Evolutionary conservation across 2,329 filamentous ascomycete species (phyloP), one percentile per base, ranked within the genome.

Genomic region (Fusarium hainanense): DNA sequence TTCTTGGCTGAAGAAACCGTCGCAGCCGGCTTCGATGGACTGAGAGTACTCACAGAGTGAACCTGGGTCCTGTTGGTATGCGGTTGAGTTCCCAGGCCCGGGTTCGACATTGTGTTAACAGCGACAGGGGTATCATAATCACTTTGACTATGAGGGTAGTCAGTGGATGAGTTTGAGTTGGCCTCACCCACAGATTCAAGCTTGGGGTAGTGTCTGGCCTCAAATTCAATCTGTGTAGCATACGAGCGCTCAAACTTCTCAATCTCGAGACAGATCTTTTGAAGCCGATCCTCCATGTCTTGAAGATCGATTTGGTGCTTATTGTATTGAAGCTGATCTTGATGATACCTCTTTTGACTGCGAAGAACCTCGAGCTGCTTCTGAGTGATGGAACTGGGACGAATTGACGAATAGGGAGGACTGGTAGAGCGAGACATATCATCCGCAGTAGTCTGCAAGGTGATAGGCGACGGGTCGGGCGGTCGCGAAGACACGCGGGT

Each of bases 281-380:
- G 73, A 6, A 69, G 46, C 79, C 82, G 44, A 83, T 81, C 27
- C 78, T 84, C 81, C 75, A 88, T 84, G 34, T 81, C 77, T 65
- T 81, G 82, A 69, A 87, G 86, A 61, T 90, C 88, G 66, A 90
- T 88, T 69, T 90, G 88, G 66, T 90, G 87, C 68, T 83, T 85
- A 74, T 90, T 90, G 79, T 87, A 89, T 54, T 84, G 83, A 46
- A 90, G 77, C 69, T 90, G 88, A 63, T 87, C 85, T 66, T 89
- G 84, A 42, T 86, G 81, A 60, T 85, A 85, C 71, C 84, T 87
- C 63, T 90, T 80, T n/a, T 83, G 83, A n/a, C 75, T 72, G 42
- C 82, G 83, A 56, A 90, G 82, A 43, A 79, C 78, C 23, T 84
- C 82, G 51, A 89, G 83, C 69, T 89, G 87, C 69, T 85, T 87